Conservation (phyloP, 169 alveolate species). For the Plasmodium billcollinsi region DNA sequence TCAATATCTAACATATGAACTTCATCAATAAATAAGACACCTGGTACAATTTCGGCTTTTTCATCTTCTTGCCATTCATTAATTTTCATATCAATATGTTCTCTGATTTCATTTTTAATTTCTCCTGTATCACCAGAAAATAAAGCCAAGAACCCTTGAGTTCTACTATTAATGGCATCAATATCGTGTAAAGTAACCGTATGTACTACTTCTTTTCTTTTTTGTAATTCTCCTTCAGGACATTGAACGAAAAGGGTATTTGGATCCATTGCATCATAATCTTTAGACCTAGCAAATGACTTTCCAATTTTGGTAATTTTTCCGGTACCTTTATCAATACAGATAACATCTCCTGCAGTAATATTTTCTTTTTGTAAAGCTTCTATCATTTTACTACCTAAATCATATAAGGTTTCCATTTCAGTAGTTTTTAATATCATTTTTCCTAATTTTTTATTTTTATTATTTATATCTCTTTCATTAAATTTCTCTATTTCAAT, state of each 20-base stretch:
- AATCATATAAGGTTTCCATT: conserved; percentile 98
- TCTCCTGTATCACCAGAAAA: conserved; percentile 99
- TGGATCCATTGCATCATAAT: conserved; percentile 99
- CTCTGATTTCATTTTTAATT: conserved; percentile 97
- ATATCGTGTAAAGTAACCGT: conserved; percentile 99
- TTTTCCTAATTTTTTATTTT: conserved; percentile 91
- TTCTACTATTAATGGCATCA: conserved; percentile 97
- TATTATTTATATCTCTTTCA: conserved; percentile 76
- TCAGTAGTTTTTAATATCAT: conserved; percentile 98
- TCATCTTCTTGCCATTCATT: conserved; percentile 99
- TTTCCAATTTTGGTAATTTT: conserved; percentile 97
- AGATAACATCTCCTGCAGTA: conserved; percentile 96
- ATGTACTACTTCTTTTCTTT: conserved; percentile 98
- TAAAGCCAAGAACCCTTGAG: conserved; percentile 98
- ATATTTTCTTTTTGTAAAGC: conserved; percentile 88
- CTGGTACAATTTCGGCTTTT: conserved; percentile 93
- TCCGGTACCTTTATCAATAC: conserved; percentile 98
- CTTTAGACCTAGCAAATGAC: conserved; percentile 96
- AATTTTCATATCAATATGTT: conserved; percentile 98
- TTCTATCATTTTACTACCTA: conserved; percentile 96
- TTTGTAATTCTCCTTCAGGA: conserved; percentile 99
- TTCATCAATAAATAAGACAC: conserved; percentile 99
- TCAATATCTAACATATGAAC: conserved; percentile 99
- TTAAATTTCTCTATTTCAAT: conserved; percentile 94
- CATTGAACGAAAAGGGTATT: conserved; percentile 92